phyloP scores from a whole-genome alignment of 345 rosid genomes.

The Syzygium aqueum region DNA sequence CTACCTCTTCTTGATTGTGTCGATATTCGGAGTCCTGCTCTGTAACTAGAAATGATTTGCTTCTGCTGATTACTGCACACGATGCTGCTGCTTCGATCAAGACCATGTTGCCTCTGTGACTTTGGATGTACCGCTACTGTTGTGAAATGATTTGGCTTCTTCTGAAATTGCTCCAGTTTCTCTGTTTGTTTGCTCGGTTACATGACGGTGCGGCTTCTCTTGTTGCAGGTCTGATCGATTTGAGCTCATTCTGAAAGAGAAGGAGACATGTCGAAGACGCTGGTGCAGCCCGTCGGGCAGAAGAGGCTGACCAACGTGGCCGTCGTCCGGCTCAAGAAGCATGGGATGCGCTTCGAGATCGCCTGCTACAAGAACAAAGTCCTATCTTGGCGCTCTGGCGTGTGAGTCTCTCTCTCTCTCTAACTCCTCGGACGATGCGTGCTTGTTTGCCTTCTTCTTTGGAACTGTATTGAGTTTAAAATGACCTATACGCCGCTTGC shows the following conservation, averaged over 20 bases:
- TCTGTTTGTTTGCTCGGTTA: background rate
- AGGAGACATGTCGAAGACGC: slow-evolving; percentile 57
- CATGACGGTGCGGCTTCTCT: background rate
- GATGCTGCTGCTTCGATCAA: background rate
- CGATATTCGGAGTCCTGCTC: background rate
- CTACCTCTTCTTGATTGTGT: background rate
- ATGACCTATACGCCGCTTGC: background rate
- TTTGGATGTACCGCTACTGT: background rate
- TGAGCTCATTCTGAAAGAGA: background rate
- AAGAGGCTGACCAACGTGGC: slow-evolving; percentile 96
- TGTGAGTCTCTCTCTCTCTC: slow-evolving; percentile 33
- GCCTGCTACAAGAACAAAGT: slow-evolving; percentile 98
- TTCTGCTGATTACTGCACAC: background rate
- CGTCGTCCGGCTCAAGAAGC: slow-evolving; percentile 82
- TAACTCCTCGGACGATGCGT: too few species aligned
- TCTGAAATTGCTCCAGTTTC: background rate
- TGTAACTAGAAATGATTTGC: background rate
- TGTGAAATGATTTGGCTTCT: background rate
- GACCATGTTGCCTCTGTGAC: background rate
- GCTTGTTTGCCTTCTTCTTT: background rate
- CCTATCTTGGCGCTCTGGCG: slow-evolving; percentile 97
- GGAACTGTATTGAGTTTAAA: background rate
- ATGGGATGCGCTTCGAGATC: slow-evolving; percentile 86
- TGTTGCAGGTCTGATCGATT: background rate
- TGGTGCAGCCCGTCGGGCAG: slow-evolving; percentile 87